Evolutionary conservation across 2,329 filamentous ascomycete species (phyloP).

Genomic region (Colletotrichum karsti): DNA sequence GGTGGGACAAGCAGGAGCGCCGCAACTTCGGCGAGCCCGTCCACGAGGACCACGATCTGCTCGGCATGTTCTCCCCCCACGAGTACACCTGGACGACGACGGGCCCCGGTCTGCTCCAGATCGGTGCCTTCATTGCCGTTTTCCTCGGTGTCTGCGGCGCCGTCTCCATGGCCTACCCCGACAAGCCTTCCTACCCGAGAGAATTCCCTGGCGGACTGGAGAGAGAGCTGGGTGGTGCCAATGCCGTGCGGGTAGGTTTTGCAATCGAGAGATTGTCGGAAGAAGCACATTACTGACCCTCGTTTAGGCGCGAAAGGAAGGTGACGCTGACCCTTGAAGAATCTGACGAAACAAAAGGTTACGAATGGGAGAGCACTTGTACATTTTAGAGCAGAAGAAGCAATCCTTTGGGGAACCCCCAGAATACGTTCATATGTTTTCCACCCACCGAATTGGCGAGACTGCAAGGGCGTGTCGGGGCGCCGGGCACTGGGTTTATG

Average conservation of each 20-base stretch:
- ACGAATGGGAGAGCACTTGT: slow-evolving; percentile 22
- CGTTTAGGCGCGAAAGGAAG: slow-evolving; percentile 60
- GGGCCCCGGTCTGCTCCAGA: slow-evolving; percentile 73
- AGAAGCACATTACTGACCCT: slow-evolving; percentile 20
- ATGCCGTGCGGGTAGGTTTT: slow-evolving; percentile 70
- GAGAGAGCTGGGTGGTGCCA: slow-evolving; percentile 76
- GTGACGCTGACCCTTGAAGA: slow-evolving; percentile 60
- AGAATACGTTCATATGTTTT: slow-evolving; percentile 23
- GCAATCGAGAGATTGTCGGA: neutral
- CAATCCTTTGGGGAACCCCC: slow-evolving; percentile 17
- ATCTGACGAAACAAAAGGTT: neutral
- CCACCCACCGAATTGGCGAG: neutral
- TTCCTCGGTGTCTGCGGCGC: slow-evolving; percentile 73
- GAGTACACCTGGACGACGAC: slow-evolving; percentile 86
- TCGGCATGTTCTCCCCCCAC: slow-evolving; percentile 89
- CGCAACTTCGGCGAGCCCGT: slow-evolving; percentile 96
- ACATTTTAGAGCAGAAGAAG: slow-evolving; percentile 29
- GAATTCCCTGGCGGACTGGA: slow-evolving; percentile 79
- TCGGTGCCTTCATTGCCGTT: slow-evolving; percentile 71
- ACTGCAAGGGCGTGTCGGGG: too few species aligned
- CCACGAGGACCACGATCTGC: slow-evolving; percentile 94
- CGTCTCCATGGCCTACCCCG: slow-evolving; percentile 76
- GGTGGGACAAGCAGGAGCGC: slow-evolving; percentile 98
- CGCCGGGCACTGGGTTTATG: too few species aligned
- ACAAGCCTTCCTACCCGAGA: slow-evolving; percentile 73